A percentile compares a stretch with the other conserved stretches of the same genome.
Evolutionary conservation across 2,329 filamentous ascomycete genomes (phyloP).

Genomic region (Aspergillus ibericus): DNA sequence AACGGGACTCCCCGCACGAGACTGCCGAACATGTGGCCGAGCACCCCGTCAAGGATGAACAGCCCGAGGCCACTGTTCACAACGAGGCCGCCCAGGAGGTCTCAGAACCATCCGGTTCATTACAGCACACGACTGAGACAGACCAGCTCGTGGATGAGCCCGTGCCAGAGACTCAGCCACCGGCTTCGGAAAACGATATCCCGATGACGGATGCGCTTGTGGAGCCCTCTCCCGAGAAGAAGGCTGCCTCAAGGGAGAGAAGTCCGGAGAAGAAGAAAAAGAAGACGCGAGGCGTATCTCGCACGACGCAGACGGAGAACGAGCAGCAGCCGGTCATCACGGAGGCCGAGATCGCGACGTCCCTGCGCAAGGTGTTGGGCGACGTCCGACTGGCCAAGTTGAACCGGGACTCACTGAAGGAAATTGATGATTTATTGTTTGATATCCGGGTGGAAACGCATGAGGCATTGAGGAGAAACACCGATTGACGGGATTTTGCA

Average conservation of each 20-base stretch:
- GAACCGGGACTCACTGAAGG: slow-evolving; percentile 64
- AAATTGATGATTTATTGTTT: slow-evolving; percentile 76
- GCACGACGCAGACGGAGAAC: slow-evolving; percentile 1
- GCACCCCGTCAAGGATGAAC: not conserved
- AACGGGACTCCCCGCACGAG: not conserved
- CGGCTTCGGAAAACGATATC: slow-evolving; percentile 10
- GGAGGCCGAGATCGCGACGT: slow-evolving; percentile 48
- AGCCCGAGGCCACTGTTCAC: not conserved
- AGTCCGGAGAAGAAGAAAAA: slow-evolving; percentile 3
- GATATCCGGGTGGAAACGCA: slow-evolving; percentile 74
- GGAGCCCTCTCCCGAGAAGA: not conserved
- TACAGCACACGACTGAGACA: not conserved
- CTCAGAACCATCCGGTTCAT: not conserved
- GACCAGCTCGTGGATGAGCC: not conserved
- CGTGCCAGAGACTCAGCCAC: not conserved
- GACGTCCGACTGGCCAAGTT: slow-evolving; percentile 62
- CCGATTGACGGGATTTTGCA: slow-evolving; percentile 25
- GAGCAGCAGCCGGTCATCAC: not conserved
- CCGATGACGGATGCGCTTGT: slow-evolving; percentile 16
- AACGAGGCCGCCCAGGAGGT: not conserved
- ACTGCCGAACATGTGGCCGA: not conserved
- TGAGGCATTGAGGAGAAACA: slow-evolving; percentile 62
- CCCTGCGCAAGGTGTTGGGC: slow-evolving; percentile 58
- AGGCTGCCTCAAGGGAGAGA: not conserved
- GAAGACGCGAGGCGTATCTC: not conserved